A percentile compares a stretch with the other conserved stretches of the same genome.
Evolutionary conservation across 306 rosid genomes (phyloP).

Genomic region (Sophora flavescens): DNA sequence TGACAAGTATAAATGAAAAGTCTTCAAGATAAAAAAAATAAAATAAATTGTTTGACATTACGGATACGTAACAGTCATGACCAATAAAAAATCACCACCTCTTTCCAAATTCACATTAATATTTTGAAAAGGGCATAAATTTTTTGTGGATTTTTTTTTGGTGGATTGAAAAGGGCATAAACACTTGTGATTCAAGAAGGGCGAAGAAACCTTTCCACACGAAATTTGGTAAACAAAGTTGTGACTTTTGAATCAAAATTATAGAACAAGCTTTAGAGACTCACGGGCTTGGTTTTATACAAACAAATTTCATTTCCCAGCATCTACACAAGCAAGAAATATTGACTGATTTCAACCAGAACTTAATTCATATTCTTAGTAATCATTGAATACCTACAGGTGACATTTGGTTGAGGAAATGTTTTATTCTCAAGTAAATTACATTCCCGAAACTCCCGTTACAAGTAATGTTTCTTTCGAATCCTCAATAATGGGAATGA

Average conservation of each 20-base stretch:
- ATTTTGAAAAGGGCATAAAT: not conserved
- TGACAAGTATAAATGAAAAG: constrained; percentile 31
- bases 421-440: too few relatives aligned
- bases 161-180: not conserved
- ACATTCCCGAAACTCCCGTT: too few relatives aligned
- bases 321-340: too few relatives aligned
- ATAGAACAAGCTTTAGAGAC: not conserved
- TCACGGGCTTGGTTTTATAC: not conserved
- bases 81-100: not conserved
- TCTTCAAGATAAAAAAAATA: not conserved
- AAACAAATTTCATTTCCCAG: not conserved
- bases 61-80: not conserved
- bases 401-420: too few relatives aligned
- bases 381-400: too few relatives aligned
- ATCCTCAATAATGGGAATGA: too few relatives aligned
- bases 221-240: not conserved
- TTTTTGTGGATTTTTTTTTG: too few relatives aligned
- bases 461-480: too few relatives aligned
- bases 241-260: not conserved
- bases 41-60: not conserved
- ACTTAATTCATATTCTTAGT: too few relatives aligned
- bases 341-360: too few relatives aligned
- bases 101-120: not conserved
- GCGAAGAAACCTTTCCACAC: not conserved
- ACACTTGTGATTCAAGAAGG: not conserved